Evolutionary conservation across 768 basidiomycete genomes (phyloP).

Genomic region (Amanita rubescens): DNA sequence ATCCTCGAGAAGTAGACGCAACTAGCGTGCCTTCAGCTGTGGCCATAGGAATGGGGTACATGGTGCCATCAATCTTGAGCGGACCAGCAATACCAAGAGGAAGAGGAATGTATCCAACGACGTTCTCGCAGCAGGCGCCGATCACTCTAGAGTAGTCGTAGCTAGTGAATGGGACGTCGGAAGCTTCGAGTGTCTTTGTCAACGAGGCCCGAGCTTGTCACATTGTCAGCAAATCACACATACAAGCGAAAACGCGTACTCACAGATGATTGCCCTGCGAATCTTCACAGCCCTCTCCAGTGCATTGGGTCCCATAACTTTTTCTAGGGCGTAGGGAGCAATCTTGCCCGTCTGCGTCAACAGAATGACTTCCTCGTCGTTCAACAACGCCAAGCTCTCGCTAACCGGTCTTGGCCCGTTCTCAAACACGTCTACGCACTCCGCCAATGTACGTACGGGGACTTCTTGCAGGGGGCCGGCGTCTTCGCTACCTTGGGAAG

Average conservation of each 20-base stretch:
- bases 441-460: conserved; percentile 53
- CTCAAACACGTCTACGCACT: conserved; percentile 76
- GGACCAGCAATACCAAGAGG: conserved; percentile 97
- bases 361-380: conserved; percentile 88
- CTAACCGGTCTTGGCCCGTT: conserved; percentile 59
- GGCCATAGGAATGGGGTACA: conserved; percentile 95
- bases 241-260: conserved; percentile 26
- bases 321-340: conserved; percentile 91
- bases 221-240: background rate
- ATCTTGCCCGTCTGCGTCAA: conserved; percentile 90
- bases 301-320: conserved; percentile 66
- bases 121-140: conserved; percentile 98
- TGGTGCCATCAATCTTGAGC: conserved; percentile 78
- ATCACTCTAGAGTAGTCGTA: conserved; percentile 94
- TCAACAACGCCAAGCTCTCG: conserved; percentile 52
- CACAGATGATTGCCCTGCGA: conserved; percentile 85
- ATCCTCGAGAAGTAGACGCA: conserved; percentile 94
- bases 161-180: conserved; percentile 71
- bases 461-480: background rate
- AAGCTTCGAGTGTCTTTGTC: conserved; percentile 78
- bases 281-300: conserved; percentile 82
- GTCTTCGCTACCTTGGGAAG: background rate
- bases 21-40: conserved; percentile 99
- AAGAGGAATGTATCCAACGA: conserved; percentile 93
- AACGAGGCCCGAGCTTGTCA: conserved; percentile 69